Evolutionary conservation across 805 yeast genomes (phyloP).

Genomic region (Pichia thaimueangensis): DNA sequence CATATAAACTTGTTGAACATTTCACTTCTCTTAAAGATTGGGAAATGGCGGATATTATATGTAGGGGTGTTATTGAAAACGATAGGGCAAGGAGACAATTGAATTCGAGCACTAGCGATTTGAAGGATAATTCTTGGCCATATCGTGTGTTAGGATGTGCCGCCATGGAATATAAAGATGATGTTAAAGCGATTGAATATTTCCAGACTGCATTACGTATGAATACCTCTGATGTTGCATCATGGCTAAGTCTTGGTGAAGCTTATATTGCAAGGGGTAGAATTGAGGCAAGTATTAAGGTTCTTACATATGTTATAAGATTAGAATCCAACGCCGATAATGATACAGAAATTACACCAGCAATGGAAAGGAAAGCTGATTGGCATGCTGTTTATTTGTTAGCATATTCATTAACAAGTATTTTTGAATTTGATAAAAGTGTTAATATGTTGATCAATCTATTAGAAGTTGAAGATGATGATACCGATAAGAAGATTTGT

Average conservation of each 20-base stretch:
- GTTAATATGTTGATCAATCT: conserved; percentile 41
- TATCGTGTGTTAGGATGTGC: conserved; percentile 80
- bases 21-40: conserved; percentile 68
- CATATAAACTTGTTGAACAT: conserved; percentile 62
- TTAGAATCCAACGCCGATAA: conserved; percentile 34
- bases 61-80: conserved; percentile 57
- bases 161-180: conserved; percentile 62
- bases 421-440: conserved; percentile 63
- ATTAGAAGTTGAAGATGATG: conserved; percentile 17
- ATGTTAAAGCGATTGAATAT: conserved; percentile 76
- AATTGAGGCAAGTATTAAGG: conserved; percentile 78
- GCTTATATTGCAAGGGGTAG: conserved; percentile 83
- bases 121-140: conserved; percentile 63
- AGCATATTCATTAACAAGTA: conserved; percentile 56
- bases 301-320: conserved; percentile 58
- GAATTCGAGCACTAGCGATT: conserved; percentile 17
- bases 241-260: conserved; percentile 98
- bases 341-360: conserved; percentile 10
- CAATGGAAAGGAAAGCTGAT: conserved; percentile 23
- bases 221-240: conserved; percentile 57
- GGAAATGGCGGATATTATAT: conserved; percentile 74
- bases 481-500: conserved; percentile 32
- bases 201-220: conserved; percentile 81
- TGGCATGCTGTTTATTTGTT: conserved; percentile 63
- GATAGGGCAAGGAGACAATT: conserved; percentile 48